Evolutionary conservation across 768 basidiomycete species (phyloP).

Genomic region (Suillus ampliporus): DNA sequence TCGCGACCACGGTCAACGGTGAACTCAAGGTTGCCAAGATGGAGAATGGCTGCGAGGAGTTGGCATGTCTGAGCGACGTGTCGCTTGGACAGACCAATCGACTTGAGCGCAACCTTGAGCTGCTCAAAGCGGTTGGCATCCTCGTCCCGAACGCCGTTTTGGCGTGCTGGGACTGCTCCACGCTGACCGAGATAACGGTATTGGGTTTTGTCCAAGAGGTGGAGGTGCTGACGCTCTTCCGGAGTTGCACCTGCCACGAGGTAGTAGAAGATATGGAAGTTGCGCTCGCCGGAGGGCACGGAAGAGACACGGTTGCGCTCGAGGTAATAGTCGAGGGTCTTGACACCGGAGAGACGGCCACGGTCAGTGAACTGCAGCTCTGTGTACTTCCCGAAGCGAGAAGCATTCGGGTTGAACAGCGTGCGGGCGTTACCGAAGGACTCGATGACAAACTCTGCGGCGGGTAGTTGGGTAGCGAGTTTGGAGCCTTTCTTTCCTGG

Average conservation of each 20-base stretch:
- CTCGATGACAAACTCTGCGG: constrained; percentile 95
- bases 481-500: constrained; percentile 95
- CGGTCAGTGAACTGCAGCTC: constrained; percentile 96
- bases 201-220: constrained; percentile 76
- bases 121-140: constrained; percentile 92
- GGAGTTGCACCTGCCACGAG: constrained; percentile 87
- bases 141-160: constrained; percentile 65
- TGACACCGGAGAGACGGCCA: constrained; percentile 86
- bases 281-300: constrained; percentile 89
- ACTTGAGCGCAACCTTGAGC: constrained; percentile 92
- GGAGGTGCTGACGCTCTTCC: constrained; percentile 90
- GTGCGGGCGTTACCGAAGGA: constrained; percentile 93
- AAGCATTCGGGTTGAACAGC: constrained; percentile 92
- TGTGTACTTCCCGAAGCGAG: constrained; percentile 97
- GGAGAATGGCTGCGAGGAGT: constrained; percentile 92
- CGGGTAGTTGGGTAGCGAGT: constrained; percentile 84
- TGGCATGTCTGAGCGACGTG: constrained; percentile 97
- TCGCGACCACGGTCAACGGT: constrained; percentile 81
- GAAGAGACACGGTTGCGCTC: constrained; percentile 90
- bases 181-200: constrained; percentile 90
- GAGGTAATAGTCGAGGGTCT: constrained; percentile 96
- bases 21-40: constrained; percentile 96
- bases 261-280: constrained; percentile 98
- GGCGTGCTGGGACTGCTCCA: constrained; percentile 46
- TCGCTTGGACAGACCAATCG: constrained; percentile 91